phyloP scores from a whole-genome alignment of 31 red algal genomes.

The Porphyra umbilicalis region DNA sequence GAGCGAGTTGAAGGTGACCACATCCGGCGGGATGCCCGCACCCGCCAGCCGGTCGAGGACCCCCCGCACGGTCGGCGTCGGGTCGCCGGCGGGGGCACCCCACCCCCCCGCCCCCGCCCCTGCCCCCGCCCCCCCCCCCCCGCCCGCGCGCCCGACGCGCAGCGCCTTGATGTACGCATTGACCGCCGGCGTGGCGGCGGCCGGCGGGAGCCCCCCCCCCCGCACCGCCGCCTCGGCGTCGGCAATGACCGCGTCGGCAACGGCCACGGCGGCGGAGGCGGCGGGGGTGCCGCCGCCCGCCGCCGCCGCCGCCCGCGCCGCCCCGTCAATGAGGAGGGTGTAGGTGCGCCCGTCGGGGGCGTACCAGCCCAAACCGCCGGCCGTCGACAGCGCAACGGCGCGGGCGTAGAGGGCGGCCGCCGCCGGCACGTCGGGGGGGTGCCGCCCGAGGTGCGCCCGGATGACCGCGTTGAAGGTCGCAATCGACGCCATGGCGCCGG shows the following conservation, averaged over 20 bases:
- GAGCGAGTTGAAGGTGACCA: conserved; percentile 58
- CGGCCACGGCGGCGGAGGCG: not conserved
- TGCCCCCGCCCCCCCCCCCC: conserved; percentile 9
- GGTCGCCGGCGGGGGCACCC: conserved; percentile 40
- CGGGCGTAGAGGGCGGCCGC: conserved; percentile 44
- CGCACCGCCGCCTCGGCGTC: conserved; percentile 35
- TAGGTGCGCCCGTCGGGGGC: conserved; percentile 50
- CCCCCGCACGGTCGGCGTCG: conserved; percentile 35
- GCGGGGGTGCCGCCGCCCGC: not conserved
- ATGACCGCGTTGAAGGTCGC: conserved; percentile 53
- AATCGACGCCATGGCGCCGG: conserved; percentile 36
- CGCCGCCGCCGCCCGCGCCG: conserved; percentile 44
- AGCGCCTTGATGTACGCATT: too few species aligned
- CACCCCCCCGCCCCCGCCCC: not conserved
- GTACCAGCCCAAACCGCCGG: conserved; percentile 36
- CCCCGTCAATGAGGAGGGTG: conserved; percentile 53
- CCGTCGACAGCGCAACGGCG: conserved; percentile 21
- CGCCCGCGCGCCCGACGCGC: not conserved
- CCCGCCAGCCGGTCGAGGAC: conserved; percentile 40
- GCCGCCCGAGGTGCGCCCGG: conserved; percentile 42
- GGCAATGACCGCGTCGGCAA: conserved; percentile 39
- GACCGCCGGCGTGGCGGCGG: not conserved
- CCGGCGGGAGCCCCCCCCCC: not conserved
- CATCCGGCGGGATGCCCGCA: conserved; percentile 37
- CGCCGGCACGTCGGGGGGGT: conserved; percentile 44